Evolutionary conservation across 371 early-diverging fungal genomes (phyloP), one percentile per base, ranked within the genome.

Genomic region (Mucor racemosus): DNA sequence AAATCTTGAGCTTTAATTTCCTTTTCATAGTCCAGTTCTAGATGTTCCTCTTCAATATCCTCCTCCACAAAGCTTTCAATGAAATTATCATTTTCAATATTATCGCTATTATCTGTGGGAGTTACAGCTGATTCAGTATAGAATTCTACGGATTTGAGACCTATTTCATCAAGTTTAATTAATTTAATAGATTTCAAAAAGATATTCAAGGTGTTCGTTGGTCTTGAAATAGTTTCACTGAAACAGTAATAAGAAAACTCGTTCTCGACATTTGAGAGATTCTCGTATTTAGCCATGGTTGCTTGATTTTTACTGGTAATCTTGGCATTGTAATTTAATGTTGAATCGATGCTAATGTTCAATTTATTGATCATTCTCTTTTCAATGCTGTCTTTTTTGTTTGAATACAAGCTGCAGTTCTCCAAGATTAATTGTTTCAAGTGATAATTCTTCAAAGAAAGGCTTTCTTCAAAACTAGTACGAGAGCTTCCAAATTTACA

Each of bases 401-500:
- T 53, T 3, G 11, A 53, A 53, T 53, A 53, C 53, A 53, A 31
- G 26, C 26, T 31, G 19, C 53, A 53, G 31, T 53, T 53, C 1
- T 53, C 53, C 4, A 53, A 4, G 1, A 53, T 31, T 31, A 53
- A 31, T 14, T 53, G 26, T 7, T 13, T 21, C 53, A 53, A 26
- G 9, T 13, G 53, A 53, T 31, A 53, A 13, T 53, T 53, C 14
- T 26, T 3, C 31, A 53, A 14, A 11, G 26, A 13, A 11, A 53
- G 7, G 2, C 5, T 14, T 6, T 53, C 53, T 21, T 53, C 14
- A 9, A 14, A 6, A 14, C 53, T 53, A 9, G 11, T 6, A 6
- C 53, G 53, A 21, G 53, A 53, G 5, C 21, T 14, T 13, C 53
- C 53, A 53, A 53, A 53, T 53, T 53, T 53, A 3, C 53, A 53